Evolutionary conservation across 2,329 filamentous ascomycete species (phyloP), one percentile per base, ranked within the genome.

Genomic region (Paracoccidioides brasiliensis): DNA sequence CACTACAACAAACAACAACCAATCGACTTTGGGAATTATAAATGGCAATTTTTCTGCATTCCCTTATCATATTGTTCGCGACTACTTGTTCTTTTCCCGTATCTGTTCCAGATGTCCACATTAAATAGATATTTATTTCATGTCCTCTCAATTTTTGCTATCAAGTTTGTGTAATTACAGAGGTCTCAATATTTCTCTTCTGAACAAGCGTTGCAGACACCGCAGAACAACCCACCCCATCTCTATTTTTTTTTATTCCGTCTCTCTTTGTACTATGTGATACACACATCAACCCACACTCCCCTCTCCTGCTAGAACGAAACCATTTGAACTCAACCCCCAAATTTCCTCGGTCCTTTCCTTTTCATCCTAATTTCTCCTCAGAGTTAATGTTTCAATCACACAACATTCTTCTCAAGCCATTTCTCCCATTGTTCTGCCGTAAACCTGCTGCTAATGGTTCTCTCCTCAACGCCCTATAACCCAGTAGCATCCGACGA

Each of bases 371-470:
- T 28, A 48, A 48, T 14, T 48, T 48, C 30, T 32, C 22, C 22
- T 22, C n/a, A n/a, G 22, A 22, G 22, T 22, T 2, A 22, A 22
- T 22, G 22, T 22, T 22, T 22, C 2, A 56, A 43, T 60, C 73
- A 84, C 57, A 73, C 73, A 54, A 82, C 72, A 64, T 83, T 84
- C 71, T 82, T 81, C 64, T 78, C 76, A 67, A 95, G 70, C 85
- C 86, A 96, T 71, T 90, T 84, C 66, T 84, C 78, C 90, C 90
- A 97, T 72, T 95, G 85, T 57, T 86, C 82, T 62, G 77, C 77
- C 0, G 80, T 84, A 81, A 90, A 96, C 30, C 83, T 80, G 56
- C 86, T 91, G 60, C 83, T 85, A 61, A 95, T 86, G 52, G 85
- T 82, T 60, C 81, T 82, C 65, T 87, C 86, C 52, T 94, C 84